Evolutionary conservation across 2,329 filamentous ascomycete species (phyloP).

Genomic region (Falciphora oryzae): DNA sequence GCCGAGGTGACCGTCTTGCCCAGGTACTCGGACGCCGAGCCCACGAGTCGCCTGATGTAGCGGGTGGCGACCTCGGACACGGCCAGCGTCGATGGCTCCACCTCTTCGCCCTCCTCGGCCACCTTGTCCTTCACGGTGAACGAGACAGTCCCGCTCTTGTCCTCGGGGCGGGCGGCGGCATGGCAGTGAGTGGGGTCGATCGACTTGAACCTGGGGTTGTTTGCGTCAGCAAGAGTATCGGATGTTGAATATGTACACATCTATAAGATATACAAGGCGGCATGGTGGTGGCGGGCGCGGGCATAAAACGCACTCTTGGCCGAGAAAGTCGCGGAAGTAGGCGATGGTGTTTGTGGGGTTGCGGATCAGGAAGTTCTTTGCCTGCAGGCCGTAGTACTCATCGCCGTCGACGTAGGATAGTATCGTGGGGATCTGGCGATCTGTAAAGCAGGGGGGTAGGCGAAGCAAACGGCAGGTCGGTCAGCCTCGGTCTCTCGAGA

Average conservation of each 20-base stretch:
- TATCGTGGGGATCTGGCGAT: slow-evolving; percentile 93
- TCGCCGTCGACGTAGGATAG: slow-evolving; percentile 94
- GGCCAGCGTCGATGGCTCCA: slow-evolving; percentile 55
- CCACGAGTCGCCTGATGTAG: slow-evolving; percentile 74
- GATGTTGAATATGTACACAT: not conserved
- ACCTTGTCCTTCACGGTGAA: slow-evolving; percentile 79
- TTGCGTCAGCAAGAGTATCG: not conserved
- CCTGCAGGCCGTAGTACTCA: slow-evolving; percentile 93
- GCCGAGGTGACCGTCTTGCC: slow-evolving; percentile 93
- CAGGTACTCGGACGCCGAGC: slow-evolving; percentile 83
- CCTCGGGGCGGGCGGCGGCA: slow-evolving; percentile 82
- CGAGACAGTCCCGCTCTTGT: slow-evolving; percentile 63
- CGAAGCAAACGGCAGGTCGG: not conserved
- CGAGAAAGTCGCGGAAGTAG: slow-evolving; percentile 93
- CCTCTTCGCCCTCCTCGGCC: slow-evolving; percentile 39
- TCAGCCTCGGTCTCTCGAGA: not conserved
- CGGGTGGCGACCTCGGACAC: slow-evolving; percentile 79
- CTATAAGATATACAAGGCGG: no score
- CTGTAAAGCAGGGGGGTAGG: slow-evolving; percentile 35
- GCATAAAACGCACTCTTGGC: slow-evolving; percentile 66
- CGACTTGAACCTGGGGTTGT: slow-evolving; percentile 65
- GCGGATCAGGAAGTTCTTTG: slow-evolving; percentile 87
- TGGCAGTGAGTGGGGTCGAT: slow-evolving; percentile 96
- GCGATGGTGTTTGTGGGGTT: slow-evolving; percentile 91
- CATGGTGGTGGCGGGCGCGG: not conserved